These are phyloP conservation scores for Fraxinus albicans DNA, from an alignment of 305 asterid species.

Conservation along the genomic window DNA sequence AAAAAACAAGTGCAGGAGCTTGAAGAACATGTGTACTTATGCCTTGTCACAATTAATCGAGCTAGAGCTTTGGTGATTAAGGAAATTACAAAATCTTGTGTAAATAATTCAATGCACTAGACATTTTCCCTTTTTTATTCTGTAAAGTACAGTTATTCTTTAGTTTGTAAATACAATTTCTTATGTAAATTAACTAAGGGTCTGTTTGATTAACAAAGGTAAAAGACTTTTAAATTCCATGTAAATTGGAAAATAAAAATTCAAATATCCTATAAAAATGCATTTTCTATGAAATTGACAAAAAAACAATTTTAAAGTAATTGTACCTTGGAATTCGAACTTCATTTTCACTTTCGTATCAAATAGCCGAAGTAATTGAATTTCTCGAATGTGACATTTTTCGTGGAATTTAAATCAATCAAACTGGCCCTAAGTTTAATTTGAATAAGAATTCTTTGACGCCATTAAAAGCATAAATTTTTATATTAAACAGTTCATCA, in stretches of 20 bases:
- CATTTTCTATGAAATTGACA: too few species aligned
- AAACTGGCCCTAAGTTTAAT: background rate
- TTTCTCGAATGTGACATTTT: too few species aligned
- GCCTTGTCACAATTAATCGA: slow-evolving; percentile 71
- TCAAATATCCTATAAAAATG: too few species aligned
- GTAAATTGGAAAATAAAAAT: too few species aligned
- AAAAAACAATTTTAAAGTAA: too few species aligned
- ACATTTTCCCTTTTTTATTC: background rate
- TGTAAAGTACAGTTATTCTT: slow-evolving; percentile 16
- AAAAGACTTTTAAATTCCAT: too few species aligned
- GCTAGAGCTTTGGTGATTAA: slow-evolving; percentile 64
- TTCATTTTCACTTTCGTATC: too few species aligned
- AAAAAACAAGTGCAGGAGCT: slow-evolving; percentile 70
- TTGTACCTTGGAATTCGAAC: too few species aligned
- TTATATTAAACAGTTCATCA: too few species aligned
- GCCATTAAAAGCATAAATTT: background rate
- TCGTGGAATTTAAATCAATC: too few species aligned
- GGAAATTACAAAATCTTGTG: slow-evolving; percentile 46
- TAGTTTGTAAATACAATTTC: background rate
- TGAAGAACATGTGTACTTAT: slow-evolving; percentile 69
- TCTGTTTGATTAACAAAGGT: too few species aligned
- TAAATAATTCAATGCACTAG: background rate
- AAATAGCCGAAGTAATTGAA: too few species aligned
- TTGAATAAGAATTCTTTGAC: background rate
- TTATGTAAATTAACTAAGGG: background rate